Evolutionary conservation across 352 stramenopile species (phyloP).

Genomic region (Aphanomyces euteiches): DNA sequence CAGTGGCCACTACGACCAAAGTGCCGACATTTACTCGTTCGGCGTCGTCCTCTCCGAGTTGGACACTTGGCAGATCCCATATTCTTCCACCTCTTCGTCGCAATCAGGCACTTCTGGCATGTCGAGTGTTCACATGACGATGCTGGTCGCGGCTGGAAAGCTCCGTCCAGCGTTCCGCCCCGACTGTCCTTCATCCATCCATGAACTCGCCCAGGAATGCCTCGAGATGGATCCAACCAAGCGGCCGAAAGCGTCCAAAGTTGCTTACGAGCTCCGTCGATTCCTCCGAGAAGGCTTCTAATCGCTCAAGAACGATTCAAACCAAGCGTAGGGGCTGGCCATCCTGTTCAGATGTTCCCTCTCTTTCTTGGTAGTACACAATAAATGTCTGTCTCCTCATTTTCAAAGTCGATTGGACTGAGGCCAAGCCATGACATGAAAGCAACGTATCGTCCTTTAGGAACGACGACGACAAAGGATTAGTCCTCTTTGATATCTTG

Average conservation of each 20-base stretch:
- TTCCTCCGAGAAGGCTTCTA: neutral
- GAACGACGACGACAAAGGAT: too few species aligned
- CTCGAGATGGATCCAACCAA: slow-evolving; percentile 18
- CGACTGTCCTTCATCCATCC: slow-evolving; percentile 16
- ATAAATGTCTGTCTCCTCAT: too few species aligned
- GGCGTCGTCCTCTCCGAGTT: slow-evolving; percentile 46
- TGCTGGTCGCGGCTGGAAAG: slow-evolving; percentile 25
- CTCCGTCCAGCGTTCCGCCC: slow-evolving; percentile 14
- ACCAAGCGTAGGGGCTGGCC: too few species aligned
- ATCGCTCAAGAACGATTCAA: too few species aligned
- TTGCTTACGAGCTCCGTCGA: slow-evolving; percentile 20
- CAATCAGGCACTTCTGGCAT: neutral
- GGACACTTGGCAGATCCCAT: slow-evolving; percentile 28
- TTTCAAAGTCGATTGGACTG: too few species aligned
- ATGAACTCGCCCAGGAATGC: slow-evolving; percentile 5
- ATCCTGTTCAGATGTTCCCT: too few species aligned
- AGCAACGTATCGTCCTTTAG: too few species aligned
- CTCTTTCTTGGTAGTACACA: too few species aligned
- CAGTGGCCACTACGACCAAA: slow-evolving; percentile 44
- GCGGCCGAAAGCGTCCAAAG: slow-evolving; percentile 19
- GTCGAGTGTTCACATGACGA: slow-evolving; percentile 21
- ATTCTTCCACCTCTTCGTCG: neutral
- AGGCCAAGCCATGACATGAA: too few species aligned
- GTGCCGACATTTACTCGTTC: slow-evolving; percentile 46
- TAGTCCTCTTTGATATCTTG: too few species aligned